Evolutionary conservation across 1,284 basidiomycete genomes (phyloP), one percentile per base, ranked within the genome.

Genomic region (Termitomyces sp.): DNA sequence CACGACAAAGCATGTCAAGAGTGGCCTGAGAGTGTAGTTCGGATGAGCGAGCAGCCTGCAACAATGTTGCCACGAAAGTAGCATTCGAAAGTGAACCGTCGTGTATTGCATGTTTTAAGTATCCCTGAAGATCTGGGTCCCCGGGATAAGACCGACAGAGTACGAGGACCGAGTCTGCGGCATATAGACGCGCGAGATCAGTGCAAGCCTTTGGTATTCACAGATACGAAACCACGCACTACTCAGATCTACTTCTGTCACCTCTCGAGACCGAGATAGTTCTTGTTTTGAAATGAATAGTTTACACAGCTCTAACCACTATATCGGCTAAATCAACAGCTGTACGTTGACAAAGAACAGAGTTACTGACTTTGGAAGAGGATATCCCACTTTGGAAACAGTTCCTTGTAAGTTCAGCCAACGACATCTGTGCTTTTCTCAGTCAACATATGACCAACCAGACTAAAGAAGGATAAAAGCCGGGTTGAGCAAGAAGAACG

Each of bases 361-460:
- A 3, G 3, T 15, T 42, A 65, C 69, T 64, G 62, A 86, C 88
- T 73, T 86, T 88, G 15, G 66, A 58, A 26, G 85, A 72, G 47
- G 81, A 71, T 19, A 88, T 68, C 7, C 86, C 86, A 63, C 76
- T 81, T 62, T 88, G 83, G 58, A 86, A 89, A 33, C 83, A 80
- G 65, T 88, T 88, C 55, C 83, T 75, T 5, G 86, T 86, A 43
- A 89, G 69, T 54, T 81, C 84, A 49, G 74, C 75, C 41, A 89
- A 65, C 41, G 86, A 85, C 86, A 88, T 88, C 1, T 17, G 34
- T 28, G n/a, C 19, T 31, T 30, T 28, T 12, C 24, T 2, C 17
- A 10, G 24, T 38, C 34, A 42, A 28, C 26, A 43, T 43, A 38
- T 28, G 10, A 5, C 12, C 36, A 2, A 38, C 2, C 2, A 2